Evolutionary conservation across 2,329 filamentous ascomycete species (phyloP).

Genomic region (Stagonosporopsis cucurbitacearum): DNA sequence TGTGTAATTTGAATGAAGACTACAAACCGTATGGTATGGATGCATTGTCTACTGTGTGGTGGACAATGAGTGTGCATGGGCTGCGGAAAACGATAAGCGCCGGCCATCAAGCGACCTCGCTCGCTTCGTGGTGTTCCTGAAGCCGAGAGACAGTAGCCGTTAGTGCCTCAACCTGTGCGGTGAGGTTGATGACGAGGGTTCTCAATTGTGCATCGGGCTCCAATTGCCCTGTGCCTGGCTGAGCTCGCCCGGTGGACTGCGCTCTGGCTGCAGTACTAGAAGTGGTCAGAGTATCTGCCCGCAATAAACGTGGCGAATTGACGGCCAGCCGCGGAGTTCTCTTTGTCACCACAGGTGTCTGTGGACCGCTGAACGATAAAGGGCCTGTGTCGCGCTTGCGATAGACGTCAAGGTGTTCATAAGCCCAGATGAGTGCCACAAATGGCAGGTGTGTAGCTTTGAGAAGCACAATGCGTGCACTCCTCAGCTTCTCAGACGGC

Average conservation of each 20-base stretch:
- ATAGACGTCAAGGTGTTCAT: constrained; percentile 58
- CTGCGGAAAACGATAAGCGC: constrained; percentile 43
- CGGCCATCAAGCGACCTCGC: constrained; percentile 44
- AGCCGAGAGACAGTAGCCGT: constrained; percentile 49
- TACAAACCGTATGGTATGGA: background rate
- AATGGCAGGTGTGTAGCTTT: constrained; percentile 70
- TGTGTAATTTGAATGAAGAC: background rate
- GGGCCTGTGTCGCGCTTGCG: constrained; percentile 27
- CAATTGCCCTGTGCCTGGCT: constrained; percentile 27
- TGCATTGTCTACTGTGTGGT: background rate
- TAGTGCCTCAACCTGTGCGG: constrained; percentile 49
- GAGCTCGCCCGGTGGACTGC: constrained; percentile 21
- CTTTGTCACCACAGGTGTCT: constrained; percentile 34
- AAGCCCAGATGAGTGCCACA: constrained; percentile 71
- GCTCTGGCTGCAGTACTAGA: constrained; percentile 25
- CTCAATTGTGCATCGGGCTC: constrained; percentile 44
- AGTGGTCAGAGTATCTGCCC: constrained; percentile 34
- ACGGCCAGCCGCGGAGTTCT: constrained; percentile 39
- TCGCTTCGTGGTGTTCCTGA: constrained; percentile 43
- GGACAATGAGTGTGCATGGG: constrained; percentile 15
- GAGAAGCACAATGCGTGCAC: constrained; percentile 63
- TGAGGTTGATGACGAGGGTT: constrained; percentile 49
- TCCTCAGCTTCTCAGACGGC: constrained; percentile 68
- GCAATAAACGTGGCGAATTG: constrained; percentile 41
- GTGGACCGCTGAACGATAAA: constrained; percentile 44